These are phyloP conservation scores for Penicillium fuscoglaucum DNA, from an alignment of 2,329 filamentous ascomycete genomes.

Conservation along the genomic window DNA sequence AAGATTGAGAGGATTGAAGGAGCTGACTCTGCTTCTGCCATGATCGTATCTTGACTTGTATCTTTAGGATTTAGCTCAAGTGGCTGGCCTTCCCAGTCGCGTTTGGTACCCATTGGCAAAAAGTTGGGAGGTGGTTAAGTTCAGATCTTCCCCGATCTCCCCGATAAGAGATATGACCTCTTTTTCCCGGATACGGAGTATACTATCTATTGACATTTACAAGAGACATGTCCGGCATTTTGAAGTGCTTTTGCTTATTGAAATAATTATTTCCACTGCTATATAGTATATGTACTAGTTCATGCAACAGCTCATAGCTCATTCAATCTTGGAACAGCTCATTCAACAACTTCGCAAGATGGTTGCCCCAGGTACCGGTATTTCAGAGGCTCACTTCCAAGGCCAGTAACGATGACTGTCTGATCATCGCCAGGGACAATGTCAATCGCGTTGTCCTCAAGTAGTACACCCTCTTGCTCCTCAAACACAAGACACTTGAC, in stretches of 20 bases:
- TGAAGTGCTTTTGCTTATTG: neutral
- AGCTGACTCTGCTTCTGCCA: constrained; percentile 12
- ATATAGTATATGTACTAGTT: neutral
- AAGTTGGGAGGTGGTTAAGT: constrained; percentile 12
- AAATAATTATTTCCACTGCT: neutral
- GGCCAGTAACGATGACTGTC: constrained; percentile 31
- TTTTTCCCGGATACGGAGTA: neutral
- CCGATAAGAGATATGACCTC: constrained; percentile 11
- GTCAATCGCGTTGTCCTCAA: constrained; percentile 59
- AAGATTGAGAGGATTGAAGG: constrained; percentile 70
- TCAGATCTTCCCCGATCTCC: constrained; percentile 2
- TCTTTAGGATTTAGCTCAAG: constrained; percentile 12
- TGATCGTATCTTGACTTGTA: constrained; percentile 3
- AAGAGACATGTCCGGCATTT: neutral
- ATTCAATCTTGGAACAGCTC: neutral
- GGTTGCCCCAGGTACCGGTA: constrained; percentile 33
- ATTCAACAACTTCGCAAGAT: constrained; percentile 7
- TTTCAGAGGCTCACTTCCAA: constrained; percentile 21
- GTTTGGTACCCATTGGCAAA: constrained; percentile 38
- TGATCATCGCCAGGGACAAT: constrained; percentile 61
- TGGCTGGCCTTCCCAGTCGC: constrained; percentile 41
- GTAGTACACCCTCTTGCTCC: constrained; percentile 54
- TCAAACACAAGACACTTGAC: constrained; percentile 63
- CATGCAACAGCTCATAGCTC: neutral
- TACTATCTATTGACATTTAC: neutral